phyloP scores from a whole-genome alignment of 1,284 basidiomycete genomes.

The Ceratobasidium sp. region DNA sequence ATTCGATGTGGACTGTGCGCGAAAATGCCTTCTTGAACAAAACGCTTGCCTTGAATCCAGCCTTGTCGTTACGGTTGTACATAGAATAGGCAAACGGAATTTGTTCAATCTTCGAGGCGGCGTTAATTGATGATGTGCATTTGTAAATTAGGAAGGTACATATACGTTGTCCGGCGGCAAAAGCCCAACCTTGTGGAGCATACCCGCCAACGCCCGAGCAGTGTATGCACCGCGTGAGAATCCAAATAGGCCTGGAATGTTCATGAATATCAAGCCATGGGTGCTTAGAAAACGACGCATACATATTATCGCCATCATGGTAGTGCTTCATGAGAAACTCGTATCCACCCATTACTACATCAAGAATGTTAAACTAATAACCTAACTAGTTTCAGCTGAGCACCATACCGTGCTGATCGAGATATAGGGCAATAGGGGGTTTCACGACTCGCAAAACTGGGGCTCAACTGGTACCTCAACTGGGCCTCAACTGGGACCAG shows the following conservation, averaged over 20 bases:
- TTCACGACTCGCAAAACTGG: too few relatives aligned
- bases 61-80: slow-evolving; percentile 41
- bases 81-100: slow-evolving; percentile 48
- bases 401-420: slow-evolving; percentile 36
- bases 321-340: slow-evolving; percentile 50
- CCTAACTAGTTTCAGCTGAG: neutral
- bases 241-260: slow-evolving; percentile 52
- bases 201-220: slow-evolving; percentile 56
- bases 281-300: neutral
- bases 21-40: slow-evolving; percentile 42
- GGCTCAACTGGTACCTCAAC: too few relatives aligned
- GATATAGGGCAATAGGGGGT: slow-evolving; percentile 44
- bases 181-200: slow-evolving; percentile 54
- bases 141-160: neutral
- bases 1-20: slow-evolving; percentile 42
- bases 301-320: slow-evolving; percentile 50
- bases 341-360: slow-evolving; percentile 48
- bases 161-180: slow-evolving; percentile 51
- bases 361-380: neutral
- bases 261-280: neutral
- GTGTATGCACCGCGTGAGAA: slow-evolving; percentile 57
- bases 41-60: slow-evolving; percentile 28
- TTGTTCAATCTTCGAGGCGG: slow-evolving; percentile 44
- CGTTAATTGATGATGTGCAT: neutral
- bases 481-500: too few relatives aligned